Conservation (phyloP, 2,329 filamentous ascomycete species). For the Monilinia laxa region DNA sequence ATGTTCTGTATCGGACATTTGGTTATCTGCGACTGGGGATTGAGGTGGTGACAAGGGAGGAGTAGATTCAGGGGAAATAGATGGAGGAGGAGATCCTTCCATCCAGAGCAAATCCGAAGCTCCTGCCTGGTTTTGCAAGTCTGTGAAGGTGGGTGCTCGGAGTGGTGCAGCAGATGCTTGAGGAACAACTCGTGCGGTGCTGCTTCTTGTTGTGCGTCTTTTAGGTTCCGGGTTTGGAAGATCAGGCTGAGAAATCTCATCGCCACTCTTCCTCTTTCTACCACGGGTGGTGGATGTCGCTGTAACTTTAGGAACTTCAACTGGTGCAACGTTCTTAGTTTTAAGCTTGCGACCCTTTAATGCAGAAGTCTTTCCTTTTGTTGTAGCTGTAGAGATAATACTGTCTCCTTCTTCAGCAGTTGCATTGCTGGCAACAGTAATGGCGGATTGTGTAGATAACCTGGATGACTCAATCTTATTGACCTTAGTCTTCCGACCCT, state of each 20-base stretch:
- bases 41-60: slow-evolving; percentile 43
- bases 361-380: slow-evolving; percentile 4
- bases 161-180: slow-evolving; percentile 47
- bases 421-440: slow-evolving; percentile 51
- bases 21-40: slow-evolving; percentile 51
- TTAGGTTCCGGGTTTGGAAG: slow-evolving; percentile 43
- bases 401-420: slow-evolving; percentile 53
- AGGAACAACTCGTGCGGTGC: slow-evolving; percentile 50
- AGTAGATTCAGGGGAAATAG: not conserved
- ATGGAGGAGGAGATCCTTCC: slow-evolving; percentile 15
- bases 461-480: slow-evolving; percentile 67
- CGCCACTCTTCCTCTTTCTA: slow-evolving; percentile 37
- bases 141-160: slow-evolving; percentile 49
- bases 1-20: slow-evolving; percentile 65
- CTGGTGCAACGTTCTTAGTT: slow-evolving; percentile 54
- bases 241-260: slow-evolving; percentile 26
- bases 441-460: slow-evolving; percentile 57
- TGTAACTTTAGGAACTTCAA: slow-evolving; percentile 47
- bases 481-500: slow-evolving; percentile 43
- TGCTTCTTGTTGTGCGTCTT: slow-evolving; percentile 39
- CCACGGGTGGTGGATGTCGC: slow-evolving; percentile 35
- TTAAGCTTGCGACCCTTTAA: slow-evolving; percentile 38
- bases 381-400: slow-evolving; percentile 36
- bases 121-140: slow-evolving; percentile 39
- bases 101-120: slow-evolving; percentile 16